Conservation (phyloP, 805 yeast species). For the Wickerhamomyces rabaulensis region DNA sequence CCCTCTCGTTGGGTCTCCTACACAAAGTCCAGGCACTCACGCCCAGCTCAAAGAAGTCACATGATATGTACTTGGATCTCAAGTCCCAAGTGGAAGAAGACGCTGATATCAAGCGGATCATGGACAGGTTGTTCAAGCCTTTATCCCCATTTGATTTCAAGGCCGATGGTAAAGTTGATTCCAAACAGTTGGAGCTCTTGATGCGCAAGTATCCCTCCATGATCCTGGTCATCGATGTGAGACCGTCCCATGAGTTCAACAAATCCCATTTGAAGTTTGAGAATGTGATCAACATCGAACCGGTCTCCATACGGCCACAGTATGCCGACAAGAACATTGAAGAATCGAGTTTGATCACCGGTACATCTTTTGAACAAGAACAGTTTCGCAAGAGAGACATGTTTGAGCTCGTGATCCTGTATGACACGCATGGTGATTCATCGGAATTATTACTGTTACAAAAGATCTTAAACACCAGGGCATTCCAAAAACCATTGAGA, state of each 20-base stretch:
- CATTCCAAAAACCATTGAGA: conserved; percentile 31
- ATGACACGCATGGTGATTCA: conserved; percentile 21
- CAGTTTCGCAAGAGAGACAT: conserved; percentile 47
- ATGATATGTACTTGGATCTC: background rate
- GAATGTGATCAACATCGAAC: conserved; percentile 71
- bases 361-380: conserved; percentile 36
- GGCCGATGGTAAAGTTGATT: conserved; percentile 11
- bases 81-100: background rate
- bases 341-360: conserved; percentile 26
- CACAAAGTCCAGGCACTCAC: background rate
- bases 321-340: conserved; percentile 53
- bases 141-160: conserved; percentile 8
- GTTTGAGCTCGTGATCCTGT: conserved; percentile 61
- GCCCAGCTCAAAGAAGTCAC: background rate
- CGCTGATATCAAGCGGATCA: background rate
- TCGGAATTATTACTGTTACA: conserved; percentile 10
- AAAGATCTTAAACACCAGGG: conserved; percentile 29
- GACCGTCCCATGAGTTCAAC: conserved; percentile 57
- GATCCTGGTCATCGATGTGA: conserved; percentile 65
- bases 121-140: background rate
- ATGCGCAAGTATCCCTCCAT: conserved; percentile 9
- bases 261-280: conserved; percentile 55
- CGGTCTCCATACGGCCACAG: conserved; percentile 45
- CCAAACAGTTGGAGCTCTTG: conserved; percentile 9
- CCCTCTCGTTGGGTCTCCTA: background rate